These are phyloP conservation scores for Pezicula carpinea DNA, from an alignment of 2,329 filamentous ascomycete genomes.

Conservation along the genomic window DNA sequence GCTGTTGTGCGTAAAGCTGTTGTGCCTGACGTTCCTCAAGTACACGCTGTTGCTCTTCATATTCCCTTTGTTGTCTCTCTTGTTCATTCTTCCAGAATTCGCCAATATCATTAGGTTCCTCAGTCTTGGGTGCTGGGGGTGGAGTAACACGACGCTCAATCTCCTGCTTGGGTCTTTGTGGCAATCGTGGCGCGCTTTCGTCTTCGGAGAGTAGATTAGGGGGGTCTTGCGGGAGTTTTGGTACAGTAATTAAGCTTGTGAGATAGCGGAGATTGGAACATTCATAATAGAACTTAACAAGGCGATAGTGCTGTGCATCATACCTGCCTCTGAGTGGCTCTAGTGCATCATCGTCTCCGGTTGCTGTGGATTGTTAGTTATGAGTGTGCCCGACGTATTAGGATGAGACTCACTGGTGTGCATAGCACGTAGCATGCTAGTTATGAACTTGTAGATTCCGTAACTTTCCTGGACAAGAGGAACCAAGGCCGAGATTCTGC, in stretches of 20 bases:
- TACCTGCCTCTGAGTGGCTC: conserved; percentile 85
- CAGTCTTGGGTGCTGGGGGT: conserved; percentile 59
- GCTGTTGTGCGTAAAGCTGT: conserved; percentile 74
- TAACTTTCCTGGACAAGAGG: conserved; percentile 96
- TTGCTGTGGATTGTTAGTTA: conserved; percentile 47
- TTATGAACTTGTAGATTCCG: conserved; percentile 99
- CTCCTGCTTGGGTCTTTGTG: conserved; percentile 72
- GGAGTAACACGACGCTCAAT: conserved; percentile 66
- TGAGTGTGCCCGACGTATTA: background rate
- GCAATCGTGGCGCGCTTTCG: conserved; percentile 76
- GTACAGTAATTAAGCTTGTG: conserved; percentile 92
- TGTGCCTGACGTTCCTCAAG: conserved; percentile 83
- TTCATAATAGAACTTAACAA: conserved; percentile 98
- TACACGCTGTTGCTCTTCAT: conserved; percentile 87
- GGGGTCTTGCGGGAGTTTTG: conserved; percentile 90
- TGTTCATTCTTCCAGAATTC: conserved; percentile 98
- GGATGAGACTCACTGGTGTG: conserved; percentile 72
- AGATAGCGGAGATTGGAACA: conserved; percentile 96
- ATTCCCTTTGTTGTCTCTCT: conserved; percentile 86
- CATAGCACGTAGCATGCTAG: conserved; percentile 98
- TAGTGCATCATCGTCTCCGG: conserved; percentile 88
- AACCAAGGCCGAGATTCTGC: conserved; percentile 88
- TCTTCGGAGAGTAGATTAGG: conserved; percentile 85
- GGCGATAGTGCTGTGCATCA: conserved; percentile 91
- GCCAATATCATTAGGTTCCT: conserved; percentile 90